These are phyloP conservation scores for Sonneratia caseolaris DNA, from an alignment of 345 rosid species.

Conservation along the genomic window DNA sequence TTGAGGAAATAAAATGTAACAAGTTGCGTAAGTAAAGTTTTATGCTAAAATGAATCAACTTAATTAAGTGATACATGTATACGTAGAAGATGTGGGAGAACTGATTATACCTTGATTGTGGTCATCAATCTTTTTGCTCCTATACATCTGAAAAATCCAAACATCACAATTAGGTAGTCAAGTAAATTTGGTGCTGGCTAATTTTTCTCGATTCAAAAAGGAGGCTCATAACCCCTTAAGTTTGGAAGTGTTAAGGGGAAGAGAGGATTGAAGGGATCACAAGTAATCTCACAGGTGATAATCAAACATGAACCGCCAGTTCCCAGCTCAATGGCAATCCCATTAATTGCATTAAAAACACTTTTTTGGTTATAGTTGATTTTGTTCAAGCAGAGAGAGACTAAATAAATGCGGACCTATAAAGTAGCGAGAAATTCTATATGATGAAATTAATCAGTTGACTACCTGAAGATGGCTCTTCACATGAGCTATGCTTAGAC, in stretches of 20 bases:
- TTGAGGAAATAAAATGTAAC: not conserved
- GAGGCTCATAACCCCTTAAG: too few relatives aligned
- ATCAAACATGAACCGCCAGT: too few relatives aligned
- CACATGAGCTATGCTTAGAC: constrained; percentile 84
- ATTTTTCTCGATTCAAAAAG: too few relatives aligned
- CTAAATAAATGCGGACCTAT: too few relatives aligned
- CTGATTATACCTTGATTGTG: constrained; percentile 41
- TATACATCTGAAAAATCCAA: constrained; percentile 49
- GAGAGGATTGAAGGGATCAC: too few relatives aligned
- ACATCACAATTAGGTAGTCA: not conserved
- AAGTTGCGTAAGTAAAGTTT: not conserved
- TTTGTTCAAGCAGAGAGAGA: not conserved
- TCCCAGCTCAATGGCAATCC: too few relatives aligned
- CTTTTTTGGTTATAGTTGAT: not conserved
- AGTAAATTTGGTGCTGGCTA: not conserved
- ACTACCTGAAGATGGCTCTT: constrained; percentile 85
- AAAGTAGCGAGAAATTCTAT: not conserved
- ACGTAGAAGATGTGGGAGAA: not conserved
- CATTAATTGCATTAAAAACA: too few relatives aligned
- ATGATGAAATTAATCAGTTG: not conserved
- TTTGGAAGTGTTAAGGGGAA: too few relatives aligned
- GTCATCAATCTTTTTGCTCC: constrained; percentile 78
- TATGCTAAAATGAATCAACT: not conserved
- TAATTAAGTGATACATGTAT: too few relatives aligned
- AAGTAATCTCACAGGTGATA: too few relatives aligned